Percentiles rank a stretch among this genome's conserved stretches.
Conservation (phyloP, 106 monocot species). For the Ottelia alismoides region DNA sequence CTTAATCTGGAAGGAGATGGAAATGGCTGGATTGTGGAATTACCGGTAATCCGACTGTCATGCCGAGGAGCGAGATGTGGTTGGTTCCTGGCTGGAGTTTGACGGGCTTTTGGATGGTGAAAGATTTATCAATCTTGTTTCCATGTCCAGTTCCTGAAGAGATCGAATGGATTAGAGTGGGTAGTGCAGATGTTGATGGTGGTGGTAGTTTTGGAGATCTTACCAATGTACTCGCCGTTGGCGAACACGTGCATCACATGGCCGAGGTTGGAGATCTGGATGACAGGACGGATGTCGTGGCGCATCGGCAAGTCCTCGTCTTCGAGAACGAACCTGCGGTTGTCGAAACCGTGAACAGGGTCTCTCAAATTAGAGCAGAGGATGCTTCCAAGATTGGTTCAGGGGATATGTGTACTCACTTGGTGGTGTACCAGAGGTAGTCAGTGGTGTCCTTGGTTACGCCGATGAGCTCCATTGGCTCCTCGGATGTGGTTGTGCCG, state of each 20-base stretch:
- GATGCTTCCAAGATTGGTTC: neutral
- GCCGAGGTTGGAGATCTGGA: conserved; percentile 46
- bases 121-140: conserved; percentile 44
- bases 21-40: neutral
- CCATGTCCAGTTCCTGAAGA: conserved; percentile 75
- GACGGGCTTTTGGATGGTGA: conserved; percentile 47
- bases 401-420: conserved; percentile 21
- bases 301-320: conserved; percentile 62
- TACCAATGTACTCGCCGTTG: conserved; percentile 81
- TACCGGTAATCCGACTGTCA: conserved; percentile 61
- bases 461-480: conserved; percentile 37
- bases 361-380: too few relatives aligned
- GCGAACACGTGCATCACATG: conserved; percentile 66
- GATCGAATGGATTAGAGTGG: too few relatives aligned
- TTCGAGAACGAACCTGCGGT: conserved; percentile 58
- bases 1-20: neutral
- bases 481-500: neutral
- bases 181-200: too few relatives aligned
- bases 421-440: conserved; percentile 68
- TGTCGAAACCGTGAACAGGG: conserved; percentile 9
- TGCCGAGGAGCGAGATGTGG: conserved; percentile 38
- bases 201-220: too few relatives aligned
- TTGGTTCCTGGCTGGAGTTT: conserved; percentile 49
- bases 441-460: conserved; percentile 60
- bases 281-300: conserved; percentile 48